Base-by-base conservation (phyloP, 1,139 yeast genomes). In the Pichia sp. region DNA sequence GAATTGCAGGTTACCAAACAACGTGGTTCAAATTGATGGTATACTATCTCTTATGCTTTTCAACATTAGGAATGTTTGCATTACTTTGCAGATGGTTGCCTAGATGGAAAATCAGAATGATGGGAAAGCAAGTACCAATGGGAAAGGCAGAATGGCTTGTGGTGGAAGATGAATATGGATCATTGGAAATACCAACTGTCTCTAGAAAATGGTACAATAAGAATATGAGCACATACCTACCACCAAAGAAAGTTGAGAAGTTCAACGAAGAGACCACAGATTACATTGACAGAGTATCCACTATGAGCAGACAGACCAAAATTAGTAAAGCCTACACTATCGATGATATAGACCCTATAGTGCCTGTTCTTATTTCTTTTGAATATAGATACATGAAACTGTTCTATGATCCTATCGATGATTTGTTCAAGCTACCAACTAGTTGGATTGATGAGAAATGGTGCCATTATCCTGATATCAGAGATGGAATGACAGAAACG, bases 61-160 rank as follows among this genome's bases (percentile, higher is more conserved):
- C 62, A 6, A 76, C 96, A 0, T 53, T 74, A 4, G 98, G 98
- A 0, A 33, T 86, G 5, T 78, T 78, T 1, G 88, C 78, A 51
- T 62, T 93, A 38, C 41, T 84, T 0, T 60, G 86, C 41, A 67
- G 95, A 46, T 91, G 98, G 98, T 55, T 85, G 29, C 97, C 98
- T 0, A 67, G 77, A 32, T 77, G 76, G 56, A 68, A 84, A 44
- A 74, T 91, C 33, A 68, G 69, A 35, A 61, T 86, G 43, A 66
- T 74, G 62, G 97, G 96, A 3, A 61, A 62, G 15, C 69, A 68
- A 22, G 67, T 74, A 7, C 78, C 94, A 0, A 64, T 93, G 44
- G 96, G 87, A 1, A 68, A 69, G 41, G 83, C 96, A 23, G 94
- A 86, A 50, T 86, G 96, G 94, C 82, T 91, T 26, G 95, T 87